Evolutionary conservation across 176 grass and related monocot species (phyloP).

Genomic region (Melocanna baccifera): DNA sequence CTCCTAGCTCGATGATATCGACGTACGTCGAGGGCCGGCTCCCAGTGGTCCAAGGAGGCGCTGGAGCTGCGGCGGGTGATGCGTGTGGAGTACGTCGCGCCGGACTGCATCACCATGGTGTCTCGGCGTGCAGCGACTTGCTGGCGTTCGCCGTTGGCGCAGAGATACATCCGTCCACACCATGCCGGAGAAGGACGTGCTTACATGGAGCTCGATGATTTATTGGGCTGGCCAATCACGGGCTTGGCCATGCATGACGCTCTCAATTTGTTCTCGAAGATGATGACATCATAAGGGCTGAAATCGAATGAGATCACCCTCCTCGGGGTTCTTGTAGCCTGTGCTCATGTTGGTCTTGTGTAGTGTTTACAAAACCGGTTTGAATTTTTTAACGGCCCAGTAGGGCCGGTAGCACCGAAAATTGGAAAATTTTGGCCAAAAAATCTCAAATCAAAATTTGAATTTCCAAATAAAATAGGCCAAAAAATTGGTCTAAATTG

Average conservation of each 20-base stretch:
- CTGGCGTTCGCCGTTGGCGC: conserved; percentile 36
- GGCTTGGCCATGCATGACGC: conserved; percentile 44
- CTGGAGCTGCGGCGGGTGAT: conserved; percentile 48
- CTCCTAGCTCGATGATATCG: conserved; percentile 67
- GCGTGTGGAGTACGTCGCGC: neutral
- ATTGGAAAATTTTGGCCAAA: too few species aligned
- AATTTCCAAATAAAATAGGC: too few species aligned
- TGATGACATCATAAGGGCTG: conserved; percentile 40
- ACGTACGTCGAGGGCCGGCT: conserved; percentile 37
- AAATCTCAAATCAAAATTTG: too few species aligned
- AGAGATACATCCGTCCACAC: too few species aligned
- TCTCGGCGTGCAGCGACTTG: conserved; percentile 45
- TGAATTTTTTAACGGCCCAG: too few species aligned
- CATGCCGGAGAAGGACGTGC: conserved; percentile 49
- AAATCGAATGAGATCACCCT: conserved; percentile 64
- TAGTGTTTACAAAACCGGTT: too few species aligned
- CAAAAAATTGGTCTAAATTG: too few species aligned
- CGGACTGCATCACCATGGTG: conserved; percentile 63
- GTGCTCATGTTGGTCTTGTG: conserved; percentile 66
- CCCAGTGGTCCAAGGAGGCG: conserved; percentile 37
- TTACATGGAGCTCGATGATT: conserved; percentile 63
- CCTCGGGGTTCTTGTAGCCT: conserved; percentile 55
- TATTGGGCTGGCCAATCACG: conserved; percentile 61
- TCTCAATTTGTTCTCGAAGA: conserved; percentile 52
- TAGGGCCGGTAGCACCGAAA: too few species aligned